phyloP scores from a whole-genome alignment of 495 filamentous ascomycete species.

The Aspergillus bertholletiae region DNA sequence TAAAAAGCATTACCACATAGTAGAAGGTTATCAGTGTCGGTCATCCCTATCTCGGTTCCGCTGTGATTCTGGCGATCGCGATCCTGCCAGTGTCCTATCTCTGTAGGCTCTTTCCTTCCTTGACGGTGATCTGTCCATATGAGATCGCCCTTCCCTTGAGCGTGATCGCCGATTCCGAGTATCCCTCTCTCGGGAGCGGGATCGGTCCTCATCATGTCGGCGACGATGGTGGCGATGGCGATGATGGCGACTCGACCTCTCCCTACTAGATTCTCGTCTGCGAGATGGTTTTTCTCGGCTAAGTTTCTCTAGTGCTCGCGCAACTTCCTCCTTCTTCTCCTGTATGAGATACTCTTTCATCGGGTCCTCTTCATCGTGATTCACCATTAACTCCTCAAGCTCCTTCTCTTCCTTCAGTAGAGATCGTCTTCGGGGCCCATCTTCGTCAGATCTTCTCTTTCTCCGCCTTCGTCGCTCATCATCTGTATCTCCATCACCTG shows the following conservation, averaged over 20 bases:
- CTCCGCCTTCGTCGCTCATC: conserved; percentile 40
- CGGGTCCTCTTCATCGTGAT: conserved; percentile 93
- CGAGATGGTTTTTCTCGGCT: conserved; percentile 37
- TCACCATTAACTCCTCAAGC: conserved; percentile 65
- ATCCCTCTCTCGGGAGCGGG: conserved; percentile 28
- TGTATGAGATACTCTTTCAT: conserved; percentile 90
- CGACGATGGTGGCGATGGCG: conserved; percentile 48
- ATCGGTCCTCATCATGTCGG: conserved; percentile 32
- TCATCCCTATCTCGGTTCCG: conserved; percentile 32
- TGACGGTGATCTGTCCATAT: conserved; percentile 16
- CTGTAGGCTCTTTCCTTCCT: conserved; percentile 19
- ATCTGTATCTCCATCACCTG: conserved; percentile 26
- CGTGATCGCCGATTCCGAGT: conserved; percentile 26
- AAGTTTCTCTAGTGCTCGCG: conserved; percentile 58
- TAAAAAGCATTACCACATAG: not conserved
- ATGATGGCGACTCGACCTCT: conserved; percentile 48
- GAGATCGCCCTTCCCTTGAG: conserved; percentile 22
- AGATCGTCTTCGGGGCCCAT: conserved; percentile 33
- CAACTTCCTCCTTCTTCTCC: conserved; percentile 85
- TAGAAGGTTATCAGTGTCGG: conserved; percentile 25
- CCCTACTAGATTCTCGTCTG: conserved; percentile 33
- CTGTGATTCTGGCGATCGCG: conserved; percentile 34
- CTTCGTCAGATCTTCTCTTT: conserved; percentile 34
- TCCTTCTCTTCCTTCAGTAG: conserved; percentile 71
- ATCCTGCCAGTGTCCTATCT: conserved; percentile 27